Conservation (phyloP, 2,329 filamentous ascomycete genomes). For the Alternaria gansuensis region DNA sequence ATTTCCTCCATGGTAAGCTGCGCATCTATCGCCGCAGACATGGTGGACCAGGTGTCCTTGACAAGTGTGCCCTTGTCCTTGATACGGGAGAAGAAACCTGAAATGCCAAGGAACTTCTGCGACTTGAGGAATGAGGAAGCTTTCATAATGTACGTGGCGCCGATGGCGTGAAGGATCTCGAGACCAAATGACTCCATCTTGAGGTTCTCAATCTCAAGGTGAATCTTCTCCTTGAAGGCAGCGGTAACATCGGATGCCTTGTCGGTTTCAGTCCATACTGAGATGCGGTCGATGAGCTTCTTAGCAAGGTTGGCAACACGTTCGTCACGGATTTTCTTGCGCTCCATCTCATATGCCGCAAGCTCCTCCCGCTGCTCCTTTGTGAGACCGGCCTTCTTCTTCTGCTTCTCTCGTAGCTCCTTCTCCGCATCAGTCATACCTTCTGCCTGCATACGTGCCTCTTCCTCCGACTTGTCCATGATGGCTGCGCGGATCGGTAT, state of each 20-base stretch:
- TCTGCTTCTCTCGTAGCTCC: slow-evolving; percentile 79
- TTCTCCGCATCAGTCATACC: slow-evolving; percentile 77
- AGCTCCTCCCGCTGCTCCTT: slow-evolving; percentile 96
- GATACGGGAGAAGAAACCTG: slow-evolving; percentile 90
- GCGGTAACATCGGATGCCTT: slow-evolving; percentile 83
- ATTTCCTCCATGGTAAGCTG: slow-evolving; percentile 99
- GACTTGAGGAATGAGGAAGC: slow-evolving; percentile 87
- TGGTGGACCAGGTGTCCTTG: slow-evolving; percentile 99
- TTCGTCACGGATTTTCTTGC: slow-evolving; percentile 83
- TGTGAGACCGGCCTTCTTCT: slow-evolving; percentile 85
- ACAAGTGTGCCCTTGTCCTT: slow-evolving; percentile 97
- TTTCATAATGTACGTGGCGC: slow-evolving; percentile 88
- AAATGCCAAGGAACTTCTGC: slow-evolving; percentile 96
- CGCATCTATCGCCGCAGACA: slow-evolving; percentile 93
- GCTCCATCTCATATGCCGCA: slow-evolving; percentile 85
- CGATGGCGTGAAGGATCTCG: slow-evolving; percentile 95
- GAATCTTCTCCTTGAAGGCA: slow-evolving; percentile 93
- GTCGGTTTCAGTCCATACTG: slow-evolving; percentile 97
- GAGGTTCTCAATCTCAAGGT: slow-evolving; percentile 93
- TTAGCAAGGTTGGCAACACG: slow-evolving; percentile 83
- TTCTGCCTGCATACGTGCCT: slow-evolving; percentile 70
- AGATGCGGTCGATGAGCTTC: slow-evolving; percentile 89
- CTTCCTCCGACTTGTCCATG: slow-evolving; percentile 86
- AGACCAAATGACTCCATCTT: slow-evolving; percentile 99
- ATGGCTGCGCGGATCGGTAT: slow-evolving; percentile 85